A percentile compares a stretch with the other conserved stretches of the same genome.
phyloP scores from a whole-genome alignment of 768 basidiomycete species.

The Tulasnella sp. region DNA sequence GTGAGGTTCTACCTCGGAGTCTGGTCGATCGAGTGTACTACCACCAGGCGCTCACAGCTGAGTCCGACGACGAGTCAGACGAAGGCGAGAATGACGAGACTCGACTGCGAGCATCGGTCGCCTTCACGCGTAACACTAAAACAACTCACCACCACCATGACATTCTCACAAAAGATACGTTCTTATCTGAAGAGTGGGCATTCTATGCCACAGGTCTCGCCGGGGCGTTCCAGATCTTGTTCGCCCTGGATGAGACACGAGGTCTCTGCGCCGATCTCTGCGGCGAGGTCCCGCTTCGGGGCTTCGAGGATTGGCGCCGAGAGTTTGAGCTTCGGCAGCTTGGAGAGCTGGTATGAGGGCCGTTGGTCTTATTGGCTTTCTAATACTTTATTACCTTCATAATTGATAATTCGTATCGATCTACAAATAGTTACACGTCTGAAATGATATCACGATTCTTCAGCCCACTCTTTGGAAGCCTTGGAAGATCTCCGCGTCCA shows the following conservation, averaged over 20 bases:
- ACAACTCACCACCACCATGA: background rate
- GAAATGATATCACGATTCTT: too few relatives aligned
- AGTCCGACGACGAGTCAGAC: background rate
- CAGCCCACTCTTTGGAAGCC: too few relatives aligned
- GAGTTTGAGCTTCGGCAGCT: conserved; percentile 26
- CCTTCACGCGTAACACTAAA: too few relatives aligned
- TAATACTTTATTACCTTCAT: too few relatives aligned
- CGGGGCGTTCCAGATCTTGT: conserved; percentile 29
- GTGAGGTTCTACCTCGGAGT: conserved; percentile 32
- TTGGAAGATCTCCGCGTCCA: too few relatives aligned
- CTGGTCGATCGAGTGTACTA: conserved; percentile 38
- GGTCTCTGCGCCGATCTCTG: conserved; percentile 29
- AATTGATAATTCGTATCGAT: too few relatives aligned
- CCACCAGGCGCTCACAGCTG: conserved; percentile 26
- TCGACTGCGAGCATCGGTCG: background rate
- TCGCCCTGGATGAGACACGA: conserved; percentile 30
- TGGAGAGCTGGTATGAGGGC: background rate
- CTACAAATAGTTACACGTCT: too few relatives aligned
- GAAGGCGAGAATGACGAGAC: conserved; percentile 11
- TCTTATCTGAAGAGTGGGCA: conserved; percentile 28
- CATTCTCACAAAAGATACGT: conserved; percentile 15
- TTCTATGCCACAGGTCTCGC: conserved; percentile 33
- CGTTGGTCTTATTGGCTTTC: too few relatives aligned
- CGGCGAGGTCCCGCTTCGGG: conserved; percentile 33
- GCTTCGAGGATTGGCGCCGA: conserved; percentile 31